Conservation (phyloP, 1,139 yeast genomes). For the Pichia sp. region DNA sequence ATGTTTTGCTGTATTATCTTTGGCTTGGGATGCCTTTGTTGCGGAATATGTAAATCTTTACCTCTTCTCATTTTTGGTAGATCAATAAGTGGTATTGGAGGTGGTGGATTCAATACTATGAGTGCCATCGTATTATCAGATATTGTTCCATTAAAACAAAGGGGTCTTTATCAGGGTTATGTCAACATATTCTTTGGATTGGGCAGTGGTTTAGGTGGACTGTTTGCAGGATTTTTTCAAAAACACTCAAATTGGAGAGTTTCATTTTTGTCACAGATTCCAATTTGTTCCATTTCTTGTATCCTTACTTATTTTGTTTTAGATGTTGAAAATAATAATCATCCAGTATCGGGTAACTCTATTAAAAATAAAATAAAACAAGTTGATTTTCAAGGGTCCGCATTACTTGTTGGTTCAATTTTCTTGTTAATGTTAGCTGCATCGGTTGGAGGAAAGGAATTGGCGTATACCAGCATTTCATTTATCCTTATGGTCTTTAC, state of each 20-base stretch:
- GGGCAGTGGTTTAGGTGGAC: conserved; percentile 58
- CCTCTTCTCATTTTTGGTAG: conserved; percentile 55
- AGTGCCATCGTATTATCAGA: conserved; percentile 54
- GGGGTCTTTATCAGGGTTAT: conserved; percentile 54
- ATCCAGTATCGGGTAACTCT: conserved; percentile 21
- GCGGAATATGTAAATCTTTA: conserved; percentile 59
- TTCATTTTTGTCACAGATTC: conserved; percentile 51
- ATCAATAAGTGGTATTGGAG: conserved; percentile 56
- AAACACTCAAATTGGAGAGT: conserved; percentile 50
- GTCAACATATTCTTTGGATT: conserved; percentile 48
- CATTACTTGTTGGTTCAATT: too few species aligned
- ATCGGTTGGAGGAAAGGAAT: conserved; percentile 46
- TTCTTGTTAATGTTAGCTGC: conserved; percentile 42
- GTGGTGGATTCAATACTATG: conserved; percentile 51
- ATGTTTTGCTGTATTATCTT: conserved; percentile 54
- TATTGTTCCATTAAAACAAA: conserved; percentile 48
- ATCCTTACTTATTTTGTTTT: conserved; percentile 38
- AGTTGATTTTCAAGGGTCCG: too few species aligned
- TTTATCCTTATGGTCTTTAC: conserved; percentile 31
- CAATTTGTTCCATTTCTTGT: conserved; percentile 42
- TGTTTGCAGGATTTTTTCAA: conserved; percentile 49
- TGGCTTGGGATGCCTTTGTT: conserved; percentile 60
- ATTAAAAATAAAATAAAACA: too few species aligned
- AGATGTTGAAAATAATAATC: conserved; percentile 38
- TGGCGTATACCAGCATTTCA: conserved; percentile 40